Conservation (phyloP, 257 asterid species). For the Thymus mandschuricus region DNA sequence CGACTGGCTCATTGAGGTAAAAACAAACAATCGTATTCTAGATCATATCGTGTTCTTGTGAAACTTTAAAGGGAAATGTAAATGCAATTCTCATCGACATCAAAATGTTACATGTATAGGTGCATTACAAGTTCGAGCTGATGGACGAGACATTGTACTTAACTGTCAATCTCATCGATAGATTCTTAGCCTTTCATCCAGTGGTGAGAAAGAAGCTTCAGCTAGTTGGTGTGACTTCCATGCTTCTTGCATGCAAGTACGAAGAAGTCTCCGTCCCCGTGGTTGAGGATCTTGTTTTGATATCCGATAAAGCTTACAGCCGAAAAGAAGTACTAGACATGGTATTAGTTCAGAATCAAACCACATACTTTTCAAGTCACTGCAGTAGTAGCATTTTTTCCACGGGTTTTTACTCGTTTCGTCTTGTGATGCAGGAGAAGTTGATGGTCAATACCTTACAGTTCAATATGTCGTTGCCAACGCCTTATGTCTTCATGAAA, state of each 20-base stretch:
- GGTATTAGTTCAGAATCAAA: conserved; percentile 39
- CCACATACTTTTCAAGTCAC: neutral
- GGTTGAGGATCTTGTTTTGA: conserved; percentile 84
- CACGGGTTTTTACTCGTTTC: neutral
- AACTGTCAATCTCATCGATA: conserved; percentile 82
- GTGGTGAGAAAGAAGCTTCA: conserved; percentile 84
- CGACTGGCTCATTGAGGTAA: conserved; percentile 97
- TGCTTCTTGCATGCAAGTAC: conserved; percentile 95
- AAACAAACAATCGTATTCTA: neutral
- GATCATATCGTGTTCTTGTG: neutral
- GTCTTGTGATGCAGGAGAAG: conserved; percentile 61
- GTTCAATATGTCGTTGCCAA: conserved; percentile 80
- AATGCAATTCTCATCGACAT: conserved; percentile 10
- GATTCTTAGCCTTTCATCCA: conserved; percentile 66
- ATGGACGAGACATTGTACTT: conserved; percentile 91
- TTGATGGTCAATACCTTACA: conserved; percentile 70
- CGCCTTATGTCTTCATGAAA: conserved; percentile 83
- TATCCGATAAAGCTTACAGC: conserved; percentile 84
- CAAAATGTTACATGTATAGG: conserved; percentile 42
- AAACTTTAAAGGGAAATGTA: neutral
- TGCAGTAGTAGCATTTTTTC: neutral
- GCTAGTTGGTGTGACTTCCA: conserved; percentile 86
- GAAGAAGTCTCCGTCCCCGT: conserved; percentile 97
- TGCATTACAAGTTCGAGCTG: conserved; percentile 94
- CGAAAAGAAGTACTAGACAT: conserved; percentile 82